Percentiles rank a stretch among this genome's conserved stretches.
Evolutionary conservation across 306 rosid genomes (phyloP).

Genomic region (Prunus dulcis): DNA sequence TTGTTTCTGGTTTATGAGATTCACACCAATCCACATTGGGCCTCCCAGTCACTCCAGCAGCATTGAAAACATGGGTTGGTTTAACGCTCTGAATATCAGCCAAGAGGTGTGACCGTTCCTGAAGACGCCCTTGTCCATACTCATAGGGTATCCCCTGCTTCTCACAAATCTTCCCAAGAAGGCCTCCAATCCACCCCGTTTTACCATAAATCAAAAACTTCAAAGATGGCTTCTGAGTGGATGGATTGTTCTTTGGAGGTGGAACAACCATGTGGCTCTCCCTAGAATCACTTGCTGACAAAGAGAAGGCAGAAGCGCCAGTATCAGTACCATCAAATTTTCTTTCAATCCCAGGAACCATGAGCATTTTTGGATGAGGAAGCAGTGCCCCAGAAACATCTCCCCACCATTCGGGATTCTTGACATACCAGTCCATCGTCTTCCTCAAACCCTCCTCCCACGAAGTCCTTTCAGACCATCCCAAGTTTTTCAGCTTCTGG

Average conservation of each 20-base stretch:
- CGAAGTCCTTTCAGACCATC: slow-evolving; percentile 47
- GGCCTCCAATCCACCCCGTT: slow-evolving; percentile 56
- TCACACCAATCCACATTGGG: slow-evolving; percentile 62
- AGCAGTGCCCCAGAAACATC: slow-evolving; percentile 60
- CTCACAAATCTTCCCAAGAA: slow-evolving; percentile 48
- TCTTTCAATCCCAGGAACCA: slow-evolving; percentile 50
- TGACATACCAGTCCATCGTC: slow-evolving; percentile 55
- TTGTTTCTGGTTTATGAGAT: slow-evolving; percentile 42
- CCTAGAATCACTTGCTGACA: slow-evolving; percentile 15
- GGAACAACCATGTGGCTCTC: slow-evolving; percentile 29
- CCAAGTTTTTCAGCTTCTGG: slow-evolving; percentile 49
- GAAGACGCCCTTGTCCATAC: slow-evolving; percentile 45
- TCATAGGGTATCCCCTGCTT: slow-evolving; percentile 41
- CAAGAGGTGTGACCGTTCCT: slow-evolving; percentile 42
- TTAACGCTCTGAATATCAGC: slow-evolving; percentile 38
- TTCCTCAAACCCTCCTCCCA: slow-evolving; percentile 57
- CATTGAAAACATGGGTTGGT: slow-evolving; percentile 58
- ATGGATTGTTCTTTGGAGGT: slow-evolving; percentile 10
- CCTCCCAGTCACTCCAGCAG: slow-evolving; percentile 45
- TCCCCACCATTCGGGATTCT: slow-evolving; percentile 64
- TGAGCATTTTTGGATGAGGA: slow-evolving; percentile 61
- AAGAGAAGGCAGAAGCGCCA: background rate
- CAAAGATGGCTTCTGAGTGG: slow-evolving; percentile 32
- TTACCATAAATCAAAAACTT: slow-evolving; percentile 53
- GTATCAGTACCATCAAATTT: slow-evolving; percentile 29